phyloP scores from a whole-genome alignment of 768 basidiomycete genomes.

The Tricholoma matsutake region DNA sequence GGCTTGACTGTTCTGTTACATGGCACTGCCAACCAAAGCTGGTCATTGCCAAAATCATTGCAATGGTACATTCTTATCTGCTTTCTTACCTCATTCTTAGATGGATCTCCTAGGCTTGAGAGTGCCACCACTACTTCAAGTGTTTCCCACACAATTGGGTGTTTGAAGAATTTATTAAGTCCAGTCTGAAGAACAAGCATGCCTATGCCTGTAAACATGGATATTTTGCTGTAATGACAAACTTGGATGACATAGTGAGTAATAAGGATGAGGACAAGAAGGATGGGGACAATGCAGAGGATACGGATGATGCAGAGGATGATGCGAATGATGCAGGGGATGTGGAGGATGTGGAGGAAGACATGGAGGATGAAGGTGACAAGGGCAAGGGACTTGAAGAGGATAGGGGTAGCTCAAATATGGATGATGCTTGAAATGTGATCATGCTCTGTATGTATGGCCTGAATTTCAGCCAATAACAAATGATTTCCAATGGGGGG shows the following conservation, averaged over 20 bases:
- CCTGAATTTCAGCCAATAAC: background rate
- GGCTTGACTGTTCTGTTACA: background rate
- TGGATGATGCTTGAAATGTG: background rate
- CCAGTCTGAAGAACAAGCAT: background rate
- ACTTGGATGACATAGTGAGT: background rate
- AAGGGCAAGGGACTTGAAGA: background rate
- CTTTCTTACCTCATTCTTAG: background rate
- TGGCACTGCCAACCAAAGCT: background rate
- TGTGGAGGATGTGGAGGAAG: background rate
- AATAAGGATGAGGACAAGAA: background rate
- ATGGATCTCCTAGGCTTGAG: background rate
- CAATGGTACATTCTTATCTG: background rate
- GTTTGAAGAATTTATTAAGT: background rate
- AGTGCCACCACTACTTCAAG: background rate
- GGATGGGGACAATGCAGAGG: background rate
- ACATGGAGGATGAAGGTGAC: background rate
- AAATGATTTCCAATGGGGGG: background rate
- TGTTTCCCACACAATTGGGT: background rate
- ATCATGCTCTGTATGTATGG: background rate
- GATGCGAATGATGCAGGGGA: background rate
- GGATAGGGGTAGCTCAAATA: background rate
- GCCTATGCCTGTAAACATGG: background rate
- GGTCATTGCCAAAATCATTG: conserved; percentile 1
- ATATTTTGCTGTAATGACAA: background rate
- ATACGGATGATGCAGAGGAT: background rate